Evolutionary conservation across 305 asterid species (phyloP).

Genomic region (Nicotiana rustica): DNA sequence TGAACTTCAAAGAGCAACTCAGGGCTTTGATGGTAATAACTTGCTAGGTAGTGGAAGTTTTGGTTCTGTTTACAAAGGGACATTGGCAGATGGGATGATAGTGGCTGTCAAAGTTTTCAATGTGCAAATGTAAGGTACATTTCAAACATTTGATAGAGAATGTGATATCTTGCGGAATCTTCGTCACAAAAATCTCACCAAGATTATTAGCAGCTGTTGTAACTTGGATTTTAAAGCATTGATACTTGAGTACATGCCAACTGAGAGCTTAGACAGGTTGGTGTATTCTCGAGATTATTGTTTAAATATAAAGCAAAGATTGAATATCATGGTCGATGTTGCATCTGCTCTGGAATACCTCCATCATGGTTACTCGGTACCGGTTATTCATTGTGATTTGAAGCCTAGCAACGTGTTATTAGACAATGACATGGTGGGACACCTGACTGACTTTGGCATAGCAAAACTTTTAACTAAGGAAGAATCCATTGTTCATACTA

Average conservation of each 20-base stretch:
- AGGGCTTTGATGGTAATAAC: conserved; percentile 12
- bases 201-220: conserved; percentile 48
- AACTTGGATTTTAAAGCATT: conserved; percentile 49
- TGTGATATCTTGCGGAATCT: conserved; percentile 47
- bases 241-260: conserved; percentile 53
- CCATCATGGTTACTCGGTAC: conserved; percentile 32
- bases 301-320: conserved; percentile 30
- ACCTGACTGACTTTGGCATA: conserved; percentile 38
- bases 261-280: conserved; percentile 49
- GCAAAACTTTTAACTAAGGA: conserved; percentile 30
- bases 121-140: conserved; percentile 1
- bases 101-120: conserved; percentile 37
- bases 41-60: conserved; percentile 34
- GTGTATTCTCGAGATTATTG: conserved; percentile 17
- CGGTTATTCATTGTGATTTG: conserved; percentile 35
- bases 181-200: conserved; percentile 49
- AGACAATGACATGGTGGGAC: conserved; percentile 35
- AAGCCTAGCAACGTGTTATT: conserved; percentile 36
- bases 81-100: neutral
- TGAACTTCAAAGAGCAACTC: conserved; percentile 37
- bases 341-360: conserved; percentile 38
- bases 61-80: conserved; percentile 34
- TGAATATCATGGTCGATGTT: conserved; percentile 32
- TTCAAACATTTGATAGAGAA: conserved; percentile 44
- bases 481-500: conserved; percentile 20